Evolutionary conservation across 202 grass and related monocot species (phyloP).

Genomic region (Cymbopogon flexuosus): DNA sequence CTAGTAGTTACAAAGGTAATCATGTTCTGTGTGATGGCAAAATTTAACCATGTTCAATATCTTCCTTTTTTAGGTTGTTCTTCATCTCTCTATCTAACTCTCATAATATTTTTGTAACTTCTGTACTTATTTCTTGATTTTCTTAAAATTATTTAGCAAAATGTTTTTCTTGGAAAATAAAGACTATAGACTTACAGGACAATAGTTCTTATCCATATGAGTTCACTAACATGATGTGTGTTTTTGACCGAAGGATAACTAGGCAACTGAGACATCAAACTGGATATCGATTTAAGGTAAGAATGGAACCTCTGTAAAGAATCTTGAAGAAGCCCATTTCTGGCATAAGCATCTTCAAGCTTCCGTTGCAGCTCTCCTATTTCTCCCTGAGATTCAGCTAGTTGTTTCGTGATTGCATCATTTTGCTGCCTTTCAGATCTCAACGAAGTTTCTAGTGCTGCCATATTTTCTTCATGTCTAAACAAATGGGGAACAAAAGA

Average conservation of each 20-base stretch:
- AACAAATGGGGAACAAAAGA: constrained; percentile 35
- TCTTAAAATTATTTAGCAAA: neutral
- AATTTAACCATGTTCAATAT: constrained; percentile 8
- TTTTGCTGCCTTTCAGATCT: constrained; percentile 51
- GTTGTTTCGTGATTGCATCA: constrained; percentile 50
- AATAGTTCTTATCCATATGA: neutral
- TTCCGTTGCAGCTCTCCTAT: constrained; percentile 48
- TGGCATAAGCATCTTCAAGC: constrained; percentile 47
- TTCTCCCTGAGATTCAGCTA: constrained; percentile 41
- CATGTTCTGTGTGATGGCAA: constrained; percentile 20
- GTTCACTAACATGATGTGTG: constrained; percentile 1
- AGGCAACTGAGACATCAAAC: constrained; percentile 4
- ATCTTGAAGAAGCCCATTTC: constrained; percentile 57
- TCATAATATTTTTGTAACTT: constrained; percentile 6
- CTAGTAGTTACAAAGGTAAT: neutral
- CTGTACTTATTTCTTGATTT: constrained; percentile 12
- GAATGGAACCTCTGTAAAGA: constrained; percentile 59
- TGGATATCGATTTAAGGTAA: constrained; percentile 29
- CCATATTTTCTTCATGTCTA: constrained; percentile 59
- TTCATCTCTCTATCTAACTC: constrained; percentile 12
- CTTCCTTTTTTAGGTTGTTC: neutral
- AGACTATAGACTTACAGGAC: neutral
- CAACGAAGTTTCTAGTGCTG: constrained; percentile 47
- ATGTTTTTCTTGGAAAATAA: constrained; percentile 15
- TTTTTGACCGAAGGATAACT: constrained; percentile 25